A percentile compares a stretch with the other conserved stretches of the same genome.
These are phyloP conservation scores for Rubia peregrina DNA, from an alignment of 305 asterid species.

Conservation along the genomic window DNA sequence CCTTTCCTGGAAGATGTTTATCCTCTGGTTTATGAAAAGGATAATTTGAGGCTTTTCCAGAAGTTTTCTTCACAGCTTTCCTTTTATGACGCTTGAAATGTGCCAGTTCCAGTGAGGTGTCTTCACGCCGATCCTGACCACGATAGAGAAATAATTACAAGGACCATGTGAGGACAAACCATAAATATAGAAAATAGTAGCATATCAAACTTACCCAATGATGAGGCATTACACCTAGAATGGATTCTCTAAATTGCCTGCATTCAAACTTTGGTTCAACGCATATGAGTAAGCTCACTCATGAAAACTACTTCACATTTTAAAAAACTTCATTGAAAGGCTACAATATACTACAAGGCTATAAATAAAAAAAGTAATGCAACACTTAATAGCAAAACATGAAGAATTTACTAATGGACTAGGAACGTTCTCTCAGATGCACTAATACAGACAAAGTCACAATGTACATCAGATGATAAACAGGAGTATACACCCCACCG, in stretches of 20 bases:
- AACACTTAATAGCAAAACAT: not conserved
- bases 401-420: not conserved
- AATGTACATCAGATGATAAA: not conserved
- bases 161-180: constrained; percentile 9
- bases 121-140: constrained; percentile 90
- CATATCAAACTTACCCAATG: constrained; percentile 57
- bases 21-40: constrained; percentile 92
- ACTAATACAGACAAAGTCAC: not conserved
- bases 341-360: not conserved
- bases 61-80: constrained; percentile 64
- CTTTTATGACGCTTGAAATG: constrained; percentile 94
- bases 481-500: not conserved
- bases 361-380: constrained; percentile 1
- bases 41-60: constrained; percentile 57
- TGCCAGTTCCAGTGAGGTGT: constrained; percentile 63
- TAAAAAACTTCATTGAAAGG: not conserved
- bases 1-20: constrained; percentile 84
- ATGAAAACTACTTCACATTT: constrained; percentile 2
- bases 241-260: constrained; percentile 93
- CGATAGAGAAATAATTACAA: constrained; percentile 20
- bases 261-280: constrained; percentile 73
- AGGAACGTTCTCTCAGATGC: not conserved
- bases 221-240: constrained; percentile 96
- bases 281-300: constrained; percentile 25
- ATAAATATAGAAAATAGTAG: constrained; percentile 12